Evolutionary conservation across 2,329 filamentous ascomycete genomes (phyloP).

Genomic region (Colletotrichum truncatum): DNA sequence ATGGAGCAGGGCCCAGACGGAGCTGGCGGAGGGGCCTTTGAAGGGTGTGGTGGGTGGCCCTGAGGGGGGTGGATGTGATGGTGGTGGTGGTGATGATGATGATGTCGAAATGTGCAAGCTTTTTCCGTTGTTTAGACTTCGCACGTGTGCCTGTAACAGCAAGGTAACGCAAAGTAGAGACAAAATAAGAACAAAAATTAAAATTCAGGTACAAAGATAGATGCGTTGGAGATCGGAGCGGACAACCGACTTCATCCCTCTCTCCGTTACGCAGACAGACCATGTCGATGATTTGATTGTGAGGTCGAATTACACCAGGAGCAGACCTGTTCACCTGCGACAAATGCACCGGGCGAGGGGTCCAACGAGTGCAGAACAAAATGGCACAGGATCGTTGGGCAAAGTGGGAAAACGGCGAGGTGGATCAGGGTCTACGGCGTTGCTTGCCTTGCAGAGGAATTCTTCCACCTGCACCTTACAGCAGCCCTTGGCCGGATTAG

Average conservation of each 20-base stretch:
- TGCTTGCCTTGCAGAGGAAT: slow-evolving; percentile 10
- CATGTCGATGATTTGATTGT: slow-evolving; percentile 20
- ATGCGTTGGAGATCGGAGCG: no score
- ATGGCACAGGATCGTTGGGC: neutral
- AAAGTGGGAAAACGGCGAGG: slow-evolving; percentile 9
- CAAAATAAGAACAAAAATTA: neutral
- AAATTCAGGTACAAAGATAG: neutral
- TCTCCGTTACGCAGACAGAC: no score
- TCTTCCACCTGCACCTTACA: neutral
- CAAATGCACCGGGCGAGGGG: neutral
- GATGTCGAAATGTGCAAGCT: neutral
- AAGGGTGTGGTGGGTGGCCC: neutral
- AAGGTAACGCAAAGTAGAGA: neutral
- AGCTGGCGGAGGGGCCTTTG: neutral
- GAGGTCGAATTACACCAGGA: slow-evolving; percentile 17
- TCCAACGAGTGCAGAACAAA: neutral
- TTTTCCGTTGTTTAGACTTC: slow-evolving; percentile 13
- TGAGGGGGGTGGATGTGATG: neutral
- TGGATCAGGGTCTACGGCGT: slow-evolving; percentile 14
- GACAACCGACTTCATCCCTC: no score
- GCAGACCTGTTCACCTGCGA: slow-evolving; percentile 22
- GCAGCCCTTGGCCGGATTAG: neutral
- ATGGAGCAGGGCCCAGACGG: slow-evolving; percentile 1
- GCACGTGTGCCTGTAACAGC: neutral
- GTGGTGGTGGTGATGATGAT: neutral